Evolutionary conservation across 805 yeast species (phyloP), one percentile per base, ranked within the genome.

Genomic region (Metschnikowia noctiluminum): DNA sequence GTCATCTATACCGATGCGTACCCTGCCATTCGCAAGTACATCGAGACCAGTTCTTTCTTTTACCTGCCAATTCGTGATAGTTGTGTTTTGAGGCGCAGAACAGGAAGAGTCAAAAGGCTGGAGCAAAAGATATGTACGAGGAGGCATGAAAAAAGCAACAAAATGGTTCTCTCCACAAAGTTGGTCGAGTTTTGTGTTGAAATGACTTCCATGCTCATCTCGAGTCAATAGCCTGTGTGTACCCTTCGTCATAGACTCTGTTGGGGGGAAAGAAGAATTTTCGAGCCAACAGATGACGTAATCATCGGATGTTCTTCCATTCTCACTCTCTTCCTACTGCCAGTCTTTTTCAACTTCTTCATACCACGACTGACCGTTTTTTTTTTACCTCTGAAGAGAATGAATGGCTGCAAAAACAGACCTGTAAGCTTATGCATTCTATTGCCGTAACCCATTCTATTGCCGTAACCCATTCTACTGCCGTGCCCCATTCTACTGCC

Each of bases 401-500:
- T 38, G 36, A 28, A 38, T 3, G 46, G 46, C 35, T 8, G 36
- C 40, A 43, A 30, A 7, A 31, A 10, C 32, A 12, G 13, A 8
- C 46, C 36, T 6, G 41, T 28, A 5, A 38, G 13, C 13, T 36
- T 6, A 37, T 38, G 21, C 46, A 43, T n/a, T 36, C 46, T 16
- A 43, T 36, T 10, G 46, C 35, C 6, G 46, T 43, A 30, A 37
- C 46, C 40, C 41, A 43, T 36, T 43, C 41, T 16, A 43, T 36
- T 10, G 46, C 35, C 6, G 46, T 43, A 30, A 37, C 46, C 40
- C 41, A 43, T 36, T 43, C 41, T 16, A 43, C 30, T 10, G 46
- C 35, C 6, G 46, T 43, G 31, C 28, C 46, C 40, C 41, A 43
- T 36, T 43, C 41, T n/a, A n/a, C n/a, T n/a, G n/a, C n/a, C n/a